Evolutionary conservation across 164 flowering plant genomes (phyloP).

Genomic region (Aristolochia fimbriata): DNA sequence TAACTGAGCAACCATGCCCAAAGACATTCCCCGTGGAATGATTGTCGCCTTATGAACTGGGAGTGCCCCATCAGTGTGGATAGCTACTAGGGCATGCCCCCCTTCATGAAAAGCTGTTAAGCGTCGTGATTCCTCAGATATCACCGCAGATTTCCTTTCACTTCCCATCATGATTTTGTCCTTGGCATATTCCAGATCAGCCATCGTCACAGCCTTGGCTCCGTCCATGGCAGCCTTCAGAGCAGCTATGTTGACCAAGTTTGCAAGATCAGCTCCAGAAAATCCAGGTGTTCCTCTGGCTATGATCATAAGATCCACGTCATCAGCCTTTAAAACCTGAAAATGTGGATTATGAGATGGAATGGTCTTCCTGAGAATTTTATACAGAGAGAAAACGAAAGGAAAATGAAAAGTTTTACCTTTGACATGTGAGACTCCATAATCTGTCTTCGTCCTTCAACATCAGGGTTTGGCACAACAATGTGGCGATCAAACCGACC

Average conservation of each 20-base stretch:
- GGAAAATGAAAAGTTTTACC: constrained; percentile 28
- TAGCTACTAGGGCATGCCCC: constrained; percentile 91
- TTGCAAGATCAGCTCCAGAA: constrained; percentile 93
- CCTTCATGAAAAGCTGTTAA: constrained; percentile 95
- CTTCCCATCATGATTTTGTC: constrained; percentile 92
- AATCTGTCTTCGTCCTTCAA: constrained; percentile 92
- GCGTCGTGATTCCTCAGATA: constrained; percentile 75
- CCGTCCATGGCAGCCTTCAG: constrained; percentile 94
- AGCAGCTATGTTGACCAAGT: constrained; percentile 85
- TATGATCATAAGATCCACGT: constrained; percentile 87
- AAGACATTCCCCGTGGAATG: constrained; percentile 83
- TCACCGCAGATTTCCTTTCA: constrained; percentile 90
- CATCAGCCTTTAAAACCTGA: constrained; percentile 85
- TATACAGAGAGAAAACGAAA: not conserved
- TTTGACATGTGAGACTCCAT: constrained; percentile 88
- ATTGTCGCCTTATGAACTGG: constrained; percentile 95
- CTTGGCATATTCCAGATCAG: constrained; percentile 74
- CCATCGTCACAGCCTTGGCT: constrained; percentile 78
- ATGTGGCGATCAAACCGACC: constrained; percentile 93
- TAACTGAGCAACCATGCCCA: constrained; percentile 84
- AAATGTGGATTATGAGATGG: not conserved
- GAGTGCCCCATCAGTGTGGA: constrained; percentile 93
- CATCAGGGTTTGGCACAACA: constrained; percentile 97
- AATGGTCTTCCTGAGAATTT: no score
- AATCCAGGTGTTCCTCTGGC: constrained; percentile 97